Conservation (phyloP, 192 early-diverging fungal species). For the Spizellomyces sp. region DNA sequence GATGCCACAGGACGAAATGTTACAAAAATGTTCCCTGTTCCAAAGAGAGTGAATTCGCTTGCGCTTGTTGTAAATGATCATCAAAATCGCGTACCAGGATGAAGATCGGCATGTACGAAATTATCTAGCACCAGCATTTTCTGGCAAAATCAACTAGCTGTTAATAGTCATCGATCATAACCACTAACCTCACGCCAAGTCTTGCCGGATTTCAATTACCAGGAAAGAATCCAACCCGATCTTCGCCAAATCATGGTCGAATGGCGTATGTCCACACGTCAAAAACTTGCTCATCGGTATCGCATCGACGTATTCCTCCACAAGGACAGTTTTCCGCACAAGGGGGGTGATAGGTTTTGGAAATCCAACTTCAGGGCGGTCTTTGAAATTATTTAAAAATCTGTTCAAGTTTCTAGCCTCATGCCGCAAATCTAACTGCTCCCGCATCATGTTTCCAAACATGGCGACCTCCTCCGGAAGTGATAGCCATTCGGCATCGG, state of each 20-base stretch:
- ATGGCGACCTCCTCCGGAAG: constrained; percentile 86
- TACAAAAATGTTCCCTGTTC: constrained; percentile 78
- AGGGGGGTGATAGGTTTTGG: constrained; percentile 62
- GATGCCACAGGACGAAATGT: constrained; percentile 45
- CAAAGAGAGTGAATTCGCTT: background rate
- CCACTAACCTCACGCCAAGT: background rate
- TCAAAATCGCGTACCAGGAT: constrained; percentile 56
- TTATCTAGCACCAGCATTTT: constrained; percentile 88
- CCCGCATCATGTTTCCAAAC: constrained; percentile 91
- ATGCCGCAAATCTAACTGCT: constrained; percentile 81
- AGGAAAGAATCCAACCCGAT: constrained; percentile 81
- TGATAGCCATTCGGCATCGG: constrained; percentile 81
- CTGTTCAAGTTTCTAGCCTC: constrained; percentile 76
- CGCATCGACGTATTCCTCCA: constrained; percentile 83
- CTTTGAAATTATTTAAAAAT: constrained; percentile 45
- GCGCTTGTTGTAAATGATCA: background rate
- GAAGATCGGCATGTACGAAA: constrained; percentile 88
- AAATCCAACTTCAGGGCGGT: constrained; percentile 52
- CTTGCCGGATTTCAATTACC: constrained; percentile 29
- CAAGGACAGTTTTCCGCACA: constrained; percentile 61
- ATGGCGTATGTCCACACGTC: constrained; percentile 55
- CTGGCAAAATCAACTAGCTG: constrained; percentile 24
- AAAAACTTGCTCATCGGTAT: constrained; percentile 78
- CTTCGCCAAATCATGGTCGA: constrained; percentile 76
- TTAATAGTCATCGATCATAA: background rate